These are phyloP conservation scores for Aspergillus sp. DNA, from an alignment of 2,329 filamentous ascomycete species.

Conservation along the genomic window DNA sequence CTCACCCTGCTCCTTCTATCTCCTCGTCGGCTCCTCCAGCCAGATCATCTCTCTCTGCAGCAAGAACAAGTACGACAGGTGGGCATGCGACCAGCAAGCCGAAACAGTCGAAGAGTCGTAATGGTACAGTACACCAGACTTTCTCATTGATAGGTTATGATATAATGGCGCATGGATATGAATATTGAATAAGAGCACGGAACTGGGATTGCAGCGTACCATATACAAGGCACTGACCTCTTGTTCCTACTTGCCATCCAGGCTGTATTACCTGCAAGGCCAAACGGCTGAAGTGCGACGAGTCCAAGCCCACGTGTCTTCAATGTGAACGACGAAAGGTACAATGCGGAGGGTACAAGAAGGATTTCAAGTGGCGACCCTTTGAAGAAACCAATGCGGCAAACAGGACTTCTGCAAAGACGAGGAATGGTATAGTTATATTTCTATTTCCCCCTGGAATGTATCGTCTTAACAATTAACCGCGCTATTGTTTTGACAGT, in stretches of 20 bases:
- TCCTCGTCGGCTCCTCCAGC: not conserved
- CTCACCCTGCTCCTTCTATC: not conserved
- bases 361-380: slow-evolving; percentile 68
- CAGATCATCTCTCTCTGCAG: not conserved
- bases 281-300: slow-evolving; percentile 67
- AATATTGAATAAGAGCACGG: slow-evolving; percentile 2
- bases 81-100: slow-evolving; percentile 46
- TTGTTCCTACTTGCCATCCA: slow-evolving; percentile 29
- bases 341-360: slow-evolving; percentile 64
- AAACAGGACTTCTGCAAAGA: slow-evolving; percentile 29
- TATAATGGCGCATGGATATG: slow-evolving; percentile 2
- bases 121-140: slow-evolving; percentile 49
- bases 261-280: slow-evolving; percentile 68
- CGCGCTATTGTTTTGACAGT: not conserved
- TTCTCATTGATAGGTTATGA: slow-evolving; percentile 1
- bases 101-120: slow-evolving; percentile 69
- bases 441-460: not conserved
- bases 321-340: slow-evolving; percentile 62
- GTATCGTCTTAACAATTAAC: not conserved
- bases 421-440: slow-evolving; percentile 39
- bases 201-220: not conserved
- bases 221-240: slow-evolving; percentile 24
- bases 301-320: slow-evolving; percentile 61
- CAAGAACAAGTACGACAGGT: slow-evolving; percentile 5
- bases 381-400: slow-evolving; percentile 58